Conservation (phyloP, 495 filamentous ascomycete species). For the Neurospora tetrasperma region DNA sequence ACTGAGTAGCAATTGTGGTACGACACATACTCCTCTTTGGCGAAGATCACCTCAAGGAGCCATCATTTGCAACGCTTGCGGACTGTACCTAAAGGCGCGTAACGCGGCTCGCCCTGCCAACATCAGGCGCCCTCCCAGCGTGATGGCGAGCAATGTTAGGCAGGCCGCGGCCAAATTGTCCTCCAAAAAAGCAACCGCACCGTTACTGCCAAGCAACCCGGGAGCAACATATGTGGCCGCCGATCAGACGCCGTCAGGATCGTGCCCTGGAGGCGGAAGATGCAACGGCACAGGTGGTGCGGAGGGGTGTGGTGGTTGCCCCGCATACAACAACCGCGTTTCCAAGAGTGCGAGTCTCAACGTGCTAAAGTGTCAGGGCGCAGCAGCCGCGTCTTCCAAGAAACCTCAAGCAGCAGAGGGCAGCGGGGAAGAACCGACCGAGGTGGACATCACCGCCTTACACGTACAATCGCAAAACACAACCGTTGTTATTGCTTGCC, state of each 20-base stretch:
- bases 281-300: conserved; percentile 96
- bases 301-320: conserved; percentile 92
- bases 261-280: conserved; percentile 87
- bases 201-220: conserved; percentile 31
- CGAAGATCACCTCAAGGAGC: conserved; percentile 82
- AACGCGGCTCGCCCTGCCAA: conserved; percentile 85
- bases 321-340: conserved; percentile 93
- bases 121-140: conserved; percentile 56
- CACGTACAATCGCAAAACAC: conserved; percentile 41
- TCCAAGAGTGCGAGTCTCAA: conserved; percentile 72
- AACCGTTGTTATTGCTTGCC: conserved; percentile 81
- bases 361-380: conserved; percentile 37
- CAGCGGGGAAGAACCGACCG: conserved; percentile 27
- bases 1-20: conserved; percentile 74
- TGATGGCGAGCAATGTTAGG: conserved; percentile 29
- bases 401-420: conserved; percentile 15
- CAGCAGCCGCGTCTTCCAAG: conserved; percentile 12
- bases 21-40: conserved; percentile 90
- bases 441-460: conserved; percentile 38
- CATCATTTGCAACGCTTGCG: conserved; percentile 97
- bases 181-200: conserved; percentile 22
- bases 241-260: conserved; percentile 62
- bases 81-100: conserved; percentile 85
- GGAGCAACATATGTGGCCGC: conserved; percentile 70
- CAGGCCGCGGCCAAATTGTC: conserved; percentile 25